These are phyloP conservation scores for Pythium sp. DNA, from an alignment of 352 stramenopile species.

Conservation along the genomic window DNA sequence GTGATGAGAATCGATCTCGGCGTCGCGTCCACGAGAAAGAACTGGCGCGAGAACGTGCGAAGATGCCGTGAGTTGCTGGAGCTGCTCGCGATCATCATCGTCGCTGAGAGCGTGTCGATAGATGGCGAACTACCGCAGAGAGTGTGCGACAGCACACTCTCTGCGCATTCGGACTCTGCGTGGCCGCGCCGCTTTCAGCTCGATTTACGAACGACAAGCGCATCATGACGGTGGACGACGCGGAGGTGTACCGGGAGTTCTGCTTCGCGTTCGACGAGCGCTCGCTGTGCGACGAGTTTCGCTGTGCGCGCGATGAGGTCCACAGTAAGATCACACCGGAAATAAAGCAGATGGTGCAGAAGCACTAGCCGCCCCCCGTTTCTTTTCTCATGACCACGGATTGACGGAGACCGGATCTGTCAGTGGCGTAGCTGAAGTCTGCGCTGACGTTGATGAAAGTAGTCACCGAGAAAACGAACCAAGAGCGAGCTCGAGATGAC, in stretches of 20 bases:
- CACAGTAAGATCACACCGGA: neutral
- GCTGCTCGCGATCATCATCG: no score
- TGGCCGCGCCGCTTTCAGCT: no score
- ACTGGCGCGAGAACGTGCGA: no score
- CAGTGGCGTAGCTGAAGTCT: neutral
- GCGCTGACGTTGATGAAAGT: neutral
- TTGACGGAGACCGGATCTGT: neutral
- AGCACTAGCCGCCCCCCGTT: neutral
- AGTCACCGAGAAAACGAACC: neutral
- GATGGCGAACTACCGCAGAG: no score
- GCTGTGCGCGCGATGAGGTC: neutral
- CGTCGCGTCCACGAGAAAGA: no score
- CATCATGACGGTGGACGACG: neutral
- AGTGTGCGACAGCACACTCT: no score
- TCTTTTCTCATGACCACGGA: neutral
- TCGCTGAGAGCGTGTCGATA: no score
- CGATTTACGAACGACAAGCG: no score
- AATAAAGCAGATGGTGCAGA: neutral
- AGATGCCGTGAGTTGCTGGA: no score
- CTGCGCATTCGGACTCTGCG: no score
- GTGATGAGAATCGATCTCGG: no score
- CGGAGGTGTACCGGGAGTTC: constrained; percentile 2
- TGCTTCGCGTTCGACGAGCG: constrained; percentile 3
- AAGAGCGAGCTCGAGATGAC: neutral
- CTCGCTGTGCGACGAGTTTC: constrained; percentile 1